Base-by-base conservation (phyloP, 2,329 filamentous ascomycete species). In the Diplodia intermedia region DNA sequence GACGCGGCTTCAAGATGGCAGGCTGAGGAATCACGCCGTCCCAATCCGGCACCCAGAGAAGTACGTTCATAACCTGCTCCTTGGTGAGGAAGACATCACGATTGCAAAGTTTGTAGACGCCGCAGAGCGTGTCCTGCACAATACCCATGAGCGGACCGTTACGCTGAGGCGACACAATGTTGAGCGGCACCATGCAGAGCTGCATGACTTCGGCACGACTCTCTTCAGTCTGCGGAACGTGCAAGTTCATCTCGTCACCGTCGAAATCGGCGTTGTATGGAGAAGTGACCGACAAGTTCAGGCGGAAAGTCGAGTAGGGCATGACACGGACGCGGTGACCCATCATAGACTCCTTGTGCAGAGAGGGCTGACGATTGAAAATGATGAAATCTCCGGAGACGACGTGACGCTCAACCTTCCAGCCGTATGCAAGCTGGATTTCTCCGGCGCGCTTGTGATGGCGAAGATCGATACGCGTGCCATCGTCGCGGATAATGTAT, bases 281-380 rank as follows among this genome's bases (percentile, higher is more conserved):
- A 33, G 94, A 97, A 0, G 96, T 99, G 76, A 99, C 95, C 0
- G 95, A 99, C 73, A 99, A 81, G 76, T 99, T 99, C 56, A 99
- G 87, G 71, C 95, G 90, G 85, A 99, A 99, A 1, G 95, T 99
- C 6, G 95, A 99, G 80, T 97, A 99, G 3, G 95, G 95, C 94
- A 99, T 98, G 70, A 99, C 95, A 69, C 91, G 90, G 71, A 99
- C 95, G 74, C 93, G 90, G 81, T 99, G 95, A 80, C 93, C 95
- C 96, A 99, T 99, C 95, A 99, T 99, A 69, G 95, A 99, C 79
- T 99, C 95, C 81, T 99, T 99, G 86, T 99, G 95, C 75, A 99
- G 85, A 43, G 95, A 99, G 0, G 95, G 95, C 78, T 99, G 95
- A 86, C 95, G 95, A 80, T 99, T 99, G 88, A 99, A 99, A 76